Evolutionary conservation across 164 flowering plant species (phyloP).

Genomic region (Tetrastigma voinierianum): DNA sequence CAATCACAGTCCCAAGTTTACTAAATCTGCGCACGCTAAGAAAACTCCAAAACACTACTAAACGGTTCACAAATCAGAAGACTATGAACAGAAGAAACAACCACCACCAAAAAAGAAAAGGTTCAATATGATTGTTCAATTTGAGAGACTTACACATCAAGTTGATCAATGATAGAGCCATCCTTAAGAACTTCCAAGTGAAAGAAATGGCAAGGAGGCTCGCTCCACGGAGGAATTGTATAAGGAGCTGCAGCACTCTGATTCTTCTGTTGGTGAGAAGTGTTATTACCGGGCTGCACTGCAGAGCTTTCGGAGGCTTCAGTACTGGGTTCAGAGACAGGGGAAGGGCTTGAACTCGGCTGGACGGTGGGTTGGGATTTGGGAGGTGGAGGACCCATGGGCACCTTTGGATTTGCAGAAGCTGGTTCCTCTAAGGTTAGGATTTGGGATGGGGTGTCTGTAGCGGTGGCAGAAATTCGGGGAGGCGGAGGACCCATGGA

Average conservation of each 20-base stretch:
- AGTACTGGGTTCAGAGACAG: neutral
- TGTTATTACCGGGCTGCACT: constrained; percentile 5
- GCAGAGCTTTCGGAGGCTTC: neutral
- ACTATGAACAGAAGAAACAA: too few relatives aligned
- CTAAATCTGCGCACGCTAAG: too few relatives aligned
- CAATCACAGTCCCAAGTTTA: too few relatives aligned
- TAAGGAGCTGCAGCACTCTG: constrained; percentile 51
- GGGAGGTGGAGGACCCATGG: constrained; percentile 8
- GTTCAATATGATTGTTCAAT: too few relatives aligned
- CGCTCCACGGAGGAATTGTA: constrained; percentile 84
- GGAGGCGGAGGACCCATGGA: constrained; percentile 47
- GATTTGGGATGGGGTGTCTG: constrained; percentile 1
- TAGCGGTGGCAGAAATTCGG: neutral
- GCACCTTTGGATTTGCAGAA: neutral
- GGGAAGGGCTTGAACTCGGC: neutral
- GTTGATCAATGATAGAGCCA: constrained; percentile 67
- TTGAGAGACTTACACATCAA: constrained; percentile 54
- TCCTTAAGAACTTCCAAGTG: constrained; percentile 82
- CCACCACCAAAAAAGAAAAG: neutral
- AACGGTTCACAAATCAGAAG: too few relatives aligned
- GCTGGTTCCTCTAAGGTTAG: constrained; percentile 6
- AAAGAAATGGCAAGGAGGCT: constrained; percentile 60
- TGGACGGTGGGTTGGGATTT: constrained; percentile 4
- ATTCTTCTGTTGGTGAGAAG: constrained; percentile 5
- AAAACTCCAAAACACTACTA: too few relatives aligned